Evolutionary conservation across 768 basidiomycete genomes (phyloP), one percentile per base, ranked within the genome.

Genomic region (Cystobasidiopsis lactophilus): DNA sequence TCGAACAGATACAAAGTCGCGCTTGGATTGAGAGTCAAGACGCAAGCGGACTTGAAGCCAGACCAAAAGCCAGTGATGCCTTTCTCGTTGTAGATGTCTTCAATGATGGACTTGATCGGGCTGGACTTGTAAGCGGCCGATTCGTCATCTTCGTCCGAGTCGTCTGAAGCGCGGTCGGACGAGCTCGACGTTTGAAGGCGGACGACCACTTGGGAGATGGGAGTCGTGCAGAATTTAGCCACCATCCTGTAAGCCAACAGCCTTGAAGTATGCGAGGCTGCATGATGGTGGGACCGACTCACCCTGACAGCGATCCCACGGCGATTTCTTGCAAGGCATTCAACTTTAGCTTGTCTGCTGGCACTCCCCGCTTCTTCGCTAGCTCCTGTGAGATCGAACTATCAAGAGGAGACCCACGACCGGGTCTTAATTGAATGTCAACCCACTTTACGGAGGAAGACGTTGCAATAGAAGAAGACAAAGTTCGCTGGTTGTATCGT

Each of bases 21-120:
- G 0, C 75, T 73, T 0, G 77, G 77, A 53, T 75, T 77, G 21
- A 76, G 64, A 4, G 59, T 55, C 10, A 77, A 63, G 1, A 76
- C 58, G 11, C 72, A 63, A 1, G 73, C 71, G 3, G 71, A 72
- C 45, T 69, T 65, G 64, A 76, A 77, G 0, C 75, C 76, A 61
- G 70, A 66, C 76, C 76, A 77, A 59, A 77, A 77, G 1, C 76
- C 75, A 27, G 57, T 45, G 21, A 76, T 48, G 0, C 76, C 77
- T 18, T 72, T 62, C 50, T 74, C 71, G 1, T 60, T 46, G 58
- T 75, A 74, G 7, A 77, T 73, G 13, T 63, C 63, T 54, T 65
- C 64, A 5, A 72, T 62, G 3, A 73, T 19, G 62, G 58, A 4
- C 52, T 40, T 4, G 57, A 59, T 47, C 23, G 23, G 14, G 14